A percentile compares a stretch with the other conserved stretches of the same genome.
These are phyloP conservation scores for Capsella bursapastoris DNA, from an alignment of 345 rosid species.

Conservation along the genomic window DNA sequence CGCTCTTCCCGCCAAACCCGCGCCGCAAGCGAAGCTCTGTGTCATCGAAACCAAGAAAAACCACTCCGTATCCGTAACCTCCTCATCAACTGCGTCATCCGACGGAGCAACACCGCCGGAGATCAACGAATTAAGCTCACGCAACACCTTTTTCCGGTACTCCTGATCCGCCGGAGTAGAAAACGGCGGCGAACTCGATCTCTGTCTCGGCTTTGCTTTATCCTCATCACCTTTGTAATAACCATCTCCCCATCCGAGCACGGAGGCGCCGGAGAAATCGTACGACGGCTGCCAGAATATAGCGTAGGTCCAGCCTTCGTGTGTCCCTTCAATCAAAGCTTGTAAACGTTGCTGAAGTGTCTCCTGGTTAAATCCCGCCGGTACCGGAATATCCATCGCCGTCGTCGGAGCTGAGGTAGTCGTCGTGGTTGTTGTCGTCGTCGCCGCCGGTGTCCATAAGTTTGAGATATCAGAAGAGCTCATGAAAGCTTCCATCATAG, in stretches of 20 bases:
- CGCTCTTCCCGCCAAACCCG: conserved; percentile 83
- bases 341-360: conserved; percentile 91
- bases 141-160: conserved; percentile 76
- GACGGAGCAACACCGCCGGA: conserved; percentile 57
- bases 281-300: conserved; percentile 96
- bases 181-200: conserved; percentile 38
- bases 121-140: conserved; percentile 89
- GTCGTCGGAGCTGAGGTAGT: conserved; percentile 17
- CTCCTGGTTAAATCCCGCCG: conserved; percentile 64
- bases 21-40: conserved; percentile 76
- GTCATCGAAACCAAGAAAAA: conserved; percentile 96
- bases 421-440: conserved; percentile 20
- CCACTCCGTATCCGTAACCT: conserved; percentile 98
- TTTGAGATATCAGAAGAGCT: conserved; percentile 69
- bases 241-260: conserved; percentile 96
- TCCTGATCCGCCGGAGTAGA: conserved; percentile 72
- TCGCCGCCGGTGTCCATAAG: conserved; percentile 67
- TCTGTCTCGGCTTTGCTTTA: conserved; percentile 53
- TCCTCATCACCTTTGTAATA: conserved; percentile 92
- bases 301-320: conserved; percentile 93
- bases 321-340: conserved; percentile 74
- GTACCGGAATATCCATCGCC: conserved; percentile 30
- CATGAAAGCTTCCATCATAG: conserved; percentile 98
- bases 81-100: conserved; percentile 83
- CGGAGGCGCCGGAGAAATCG: conserved; percentile 63